Evolutionary conservation across 805 yeast genomes (phyloP), one percentile per base, ranked within the genome.

Genomic region (Suhomyces emberorum): DNA sequence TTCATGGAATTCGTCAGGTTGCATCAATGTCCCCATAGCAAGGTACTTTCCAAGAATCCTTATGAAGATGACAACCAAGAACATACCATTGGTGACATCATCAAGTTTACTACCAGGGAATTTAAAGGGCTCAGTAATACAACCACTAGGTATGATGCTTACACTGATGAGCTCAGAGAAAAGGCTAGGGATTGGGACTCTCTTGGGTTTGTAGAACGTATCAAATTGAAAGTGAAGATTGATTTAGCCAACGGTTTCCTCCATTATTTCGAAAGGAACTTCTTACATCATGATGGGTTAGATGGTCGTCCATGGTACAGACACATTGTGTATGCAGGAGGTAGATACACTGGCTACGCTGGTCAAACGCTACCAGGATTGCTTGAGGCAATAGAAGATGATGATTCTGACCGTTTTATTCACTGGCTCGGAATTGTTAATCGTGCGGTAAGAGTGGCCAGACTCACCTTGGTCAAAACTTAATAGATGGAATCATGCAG

Each of bases 291-390:
- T 7, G 48, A 64, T 10, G 79, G 83, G 0, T 59, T 80, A 21
- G 48, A 60, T 20, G 65, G 65, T 22, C 64, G 87, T 44, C 55
- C 57, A 5, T 80, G 84, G 82, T 74, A 79, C 65, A 79, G 71
- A 51, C 87, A 82, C 57, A 63, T 79, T 18, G 61, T 82, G 0
- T 79, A 69, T 54, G 84, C 84, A 3, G 80, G 86, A 7, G 73
- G 77, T 32, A 61, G 74, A 41, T 60, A 46, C 20, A 63, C 72
- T 10, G 85, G 84, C 0, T 64, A 62, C 34, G 60, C 63, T 1
- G 77, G 76, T 1, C 76, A 69, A 34, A 64, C 78, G 1, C 59
- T 81, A 30, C 86, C 89, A 1, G 81, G 83, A 0, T 56, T 82
- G 15, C 56, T 62, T 22, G 87, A 80, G 41, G 77, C 83, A 1